Conservation (phyloP, 306 rosid species). For the Cucurbita maxima region DNA sequence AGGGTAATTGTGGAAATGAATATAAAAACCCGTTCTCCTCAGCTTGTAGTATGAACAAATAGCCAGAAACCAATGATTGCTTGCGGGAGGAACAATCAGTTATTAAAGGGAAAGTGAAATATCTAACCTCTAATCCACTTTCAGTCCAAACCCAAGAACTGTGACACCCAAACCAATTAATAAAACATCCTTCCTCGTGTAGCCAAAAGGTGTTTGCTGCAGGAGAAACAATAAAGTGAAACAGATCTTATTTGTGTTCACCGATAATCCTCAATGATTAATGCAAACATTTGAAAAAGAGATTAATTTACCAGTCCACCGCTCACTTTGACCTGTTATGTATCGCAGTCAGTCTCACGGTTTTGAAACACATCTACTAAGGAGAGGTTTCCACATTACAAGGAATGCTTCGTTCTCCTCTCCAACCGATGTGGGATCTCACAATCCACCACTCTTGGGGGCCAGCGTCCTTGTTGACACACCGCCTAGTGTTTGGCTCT, state of each 20-base stretch:
- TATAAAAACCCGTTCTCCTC: neutral
- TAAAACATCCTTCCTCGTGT: constrained; percentile 84
- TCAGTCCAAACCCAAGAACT: constrained; percentile 53
- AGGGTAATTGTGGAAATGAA: neutral
- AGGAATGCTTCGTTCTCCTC: too few species aligned
- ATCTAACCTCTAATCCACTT: constrained; percentile 71
- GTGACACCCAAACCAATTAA: constrained; percentile 84
- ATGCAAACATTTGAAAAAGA: neutral
- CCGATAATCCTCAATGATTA: neutral
- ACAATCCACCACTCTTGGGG: too few species aligned
- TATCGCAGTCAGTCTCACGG: too few species aligned
- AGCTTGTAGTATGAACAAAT: neutral
- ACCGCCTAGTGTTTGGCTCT: too few species aligned
- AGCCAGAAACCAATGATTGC: neutral
- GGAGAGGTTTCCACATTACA: too few species aligned
- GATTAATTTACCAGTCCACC: neutral
- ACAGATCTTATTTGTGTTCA: neutral
- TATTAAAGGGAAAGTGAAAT: neutral
- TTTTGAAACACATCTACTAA: too few species aligned
- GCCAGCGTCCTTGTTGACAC: too few species aligned
- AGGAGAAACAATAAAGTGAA: constrained; percentile 3
- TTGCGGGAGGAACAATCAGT: neutral
- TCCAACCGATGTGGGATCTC: too few species aligned
- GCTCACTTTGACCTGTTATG: too few species aligned
- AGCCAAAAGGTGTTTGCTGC: constrained; percentile 67